Conservation (phyloP, 331 rosid species). For the Quercus phellos region DNA sequence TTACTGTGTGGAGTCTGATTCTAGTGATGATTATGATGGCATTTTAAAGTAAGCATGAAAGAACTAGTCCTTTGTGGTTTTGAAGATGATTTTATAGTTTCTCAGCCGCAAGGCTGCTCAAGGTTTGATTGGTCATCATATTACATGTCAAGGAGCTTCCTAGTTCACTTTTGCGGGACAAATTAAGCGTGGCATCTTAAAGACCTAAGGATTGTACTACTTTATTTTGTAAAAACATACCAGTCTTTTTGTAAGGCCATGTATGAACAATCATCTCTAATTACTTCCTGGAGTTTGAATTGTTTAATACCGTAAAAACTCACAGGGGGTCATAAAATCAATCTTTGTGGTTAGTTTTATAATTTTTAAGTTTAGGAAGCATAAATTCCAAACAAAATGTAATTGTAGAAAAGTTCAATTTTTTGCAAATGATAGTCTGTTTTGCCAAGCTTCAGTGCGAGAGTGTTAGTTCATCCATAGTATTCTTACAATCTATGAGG, state of each 20-base stretch:
- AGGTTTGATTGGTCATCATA: not conserved
- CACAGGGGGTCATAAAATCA: not conserved
- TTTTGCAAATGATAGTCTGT: too few species aligned
- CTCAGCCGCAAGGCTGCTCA: not conserved
- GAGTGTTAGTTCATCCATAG: too few species aligned
- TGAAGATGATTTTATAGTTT: not conserved
- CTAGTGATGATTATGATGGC: not conserved
- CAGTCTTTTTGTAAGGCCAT: not conserved
- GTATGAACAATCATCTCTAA: not conserved
- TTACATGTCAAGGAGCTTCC: not conserved
- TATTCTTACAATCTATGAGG: too few species aligned
- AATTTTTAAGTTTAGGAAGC: too few species aligned
- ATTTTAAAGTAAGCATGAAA: not conserved
- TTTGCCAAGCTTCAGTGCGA: too few species aligned
- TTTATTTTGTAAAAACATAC: not conserved
- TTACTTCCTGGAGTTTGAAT: not conserved
- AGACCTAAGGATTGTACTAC: not conserved
- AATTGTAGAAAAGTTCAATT: too few species aligned
- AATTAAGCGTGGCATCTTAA: not conserved
- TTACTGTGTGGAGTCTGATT: not conserved
- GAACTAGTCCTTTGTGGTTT: not conserved
- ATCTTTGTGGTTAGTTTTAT: not conserved
- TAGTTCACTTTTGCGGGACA: not conserved
- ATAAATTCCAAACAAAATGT: too few species aligned
- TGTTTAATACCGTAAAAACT: not conserved